Conservation (phyloP, 345 rosid genomes). For the Syzygium jambos region DNA sequence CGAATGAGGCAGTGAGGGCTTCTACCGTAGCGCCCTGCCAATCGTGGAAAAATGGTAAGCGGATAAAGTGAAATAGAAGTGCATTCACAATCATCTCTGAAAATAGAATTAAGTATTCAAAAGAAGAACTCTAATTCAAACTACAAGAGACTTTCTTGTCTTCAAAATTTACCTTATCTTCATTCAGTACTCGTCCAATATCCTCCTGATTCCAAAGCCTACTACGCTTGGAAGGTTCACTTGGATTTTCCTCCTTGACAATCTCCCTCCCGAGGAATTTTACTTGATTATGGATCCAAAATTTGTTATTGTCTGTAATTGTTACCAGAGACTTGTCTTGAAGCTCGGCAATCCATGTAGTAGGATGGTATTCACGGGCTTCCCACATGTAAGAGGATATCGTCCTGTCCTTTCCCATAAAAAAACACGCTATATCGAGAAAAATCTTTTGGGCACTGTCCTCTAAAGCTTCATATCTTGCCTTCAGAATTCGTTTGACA, state of each 20-base stretch:
- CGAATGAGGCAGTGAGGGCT: not conserved
- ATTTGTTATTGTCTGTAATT: not conserved
- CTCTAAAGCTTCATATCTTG: conserved; percentile 3
- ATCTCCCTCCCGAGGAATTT: no score
- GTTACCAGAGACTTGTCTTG: not conserved
- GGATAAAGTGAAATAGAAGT: not conserved
- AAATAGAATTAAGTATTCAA: not conserved
- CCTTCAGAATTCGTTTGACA: not conserved
- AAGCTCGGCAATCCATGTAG: not conserved
- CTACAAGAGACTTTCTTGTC: not conserved
- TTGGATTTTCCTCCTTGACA: no score
- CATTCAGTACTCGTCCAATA: no score
- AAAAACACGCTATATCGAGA: not conserved
- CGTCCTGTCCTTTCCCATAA: no score
- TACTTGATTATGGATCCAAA: not conserved
- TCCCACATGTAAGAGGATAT: no score
- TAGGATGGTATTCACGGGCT: not conserved
- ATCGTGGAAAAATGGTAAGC: not conserved
- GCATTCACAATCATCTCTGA: not conserved
- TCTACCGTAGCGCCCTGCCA: not conserved
- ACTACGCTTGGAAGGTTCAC: no score
- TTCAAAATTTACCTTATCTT: no score
- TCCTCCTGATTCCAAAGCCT: no score
- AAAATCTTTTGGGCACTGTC: not conserved
- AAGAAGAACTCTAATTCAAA: not conserved